Evolutionary conservation across 2,329 filamentous ascomycete genomes (phyloP), one percentile per base, ranked within the genome.

Genomic region (Aspergillus floridensis): DNA sequence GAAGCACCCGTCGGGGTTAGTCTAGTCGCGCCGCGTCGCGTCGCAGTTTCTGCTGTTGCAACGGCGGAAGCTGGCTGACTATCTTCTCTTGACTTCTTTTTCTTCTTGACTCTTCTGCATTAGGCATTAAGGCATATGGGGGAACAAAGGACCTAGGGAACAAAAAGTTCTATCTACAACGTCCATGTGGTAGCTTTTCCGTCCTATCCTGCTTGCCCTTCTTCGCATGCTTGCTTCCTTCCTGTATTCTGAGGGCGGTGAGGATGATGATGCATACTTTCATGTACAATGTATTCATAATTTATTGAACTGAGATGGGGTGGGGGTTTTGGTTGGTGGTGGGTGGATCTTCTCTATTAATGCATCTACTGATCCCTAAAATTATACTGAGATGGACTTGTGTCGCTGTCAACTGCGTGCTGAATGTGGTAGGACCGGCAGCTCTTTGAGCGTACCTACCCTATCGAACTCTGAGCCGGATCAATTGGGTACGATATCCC

Each of bases 1-100:
- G 81, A 78, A 80, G 81, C 75, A 84, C 82, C 29, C 79, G 81
- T 66, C 82, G 80, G 70, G 82, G 70, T 59, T 81, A 74, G 65
- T 53, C 6, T 54, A 26, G 35, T 32, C 56, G n/a, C 26, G 22
- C 4, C 22, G n/a, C n/a, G n/a, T n/a, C n/a, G n/a, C n/a, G n/a
- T 22, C 22, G 22, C 22, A 22, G 3, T 22, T 22, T 22, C 1
- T 22, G 22, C 22, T 22, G 22, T 3, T 5, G 22, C 22, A 5
- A 22, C 22, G 26, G 2, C 26, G 26, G 26, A 8, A 29, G 26
- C 26, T 22, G 26, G 26, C 26, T 29, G 26, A 29, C 26, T 8
- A 10, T 29, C 26, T 29, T 29, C 26, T 29, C 26, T 29, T 29
- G 26, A 29, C 26, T 3, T 8, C 8, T 38, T 14, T n/a, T 38